Evolutionary conservation across 2,329 filamentous ascomycete species (phyloP).

Genomic region (Fulvia fulva): DNA sequence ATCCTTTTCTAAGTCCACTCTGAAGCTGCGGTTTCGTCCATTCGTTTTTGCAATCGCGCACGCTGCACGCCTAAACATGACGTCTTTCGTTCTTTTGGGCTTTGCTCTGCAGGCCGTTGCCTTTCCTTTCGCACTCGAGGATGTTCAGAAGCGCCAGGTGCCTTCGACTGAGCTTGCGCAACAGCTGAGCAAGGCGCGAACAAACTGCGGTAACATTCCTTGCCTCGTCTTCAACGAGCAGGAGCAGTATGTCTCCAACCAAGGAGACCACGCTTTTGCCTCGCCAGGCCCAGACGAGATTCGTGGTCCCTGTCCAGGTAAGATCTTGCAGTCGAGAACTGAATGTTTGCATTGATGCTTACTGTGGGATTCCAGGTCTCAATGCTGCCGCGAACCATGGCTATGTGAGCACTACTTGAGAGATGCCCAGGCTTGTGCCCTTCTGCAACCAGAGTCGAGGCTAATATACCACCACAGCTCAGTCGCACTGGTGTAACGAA

Average conservation of each 20-base stretch:
- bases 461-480: too few species aligned
- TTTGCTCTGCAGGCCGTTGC: not conserved
- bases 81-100: not conserved
- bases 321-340: not conserved
- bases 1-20: not conserved
- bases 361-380: not conserved
- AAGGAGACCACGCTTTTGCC: conserved; percentile 11
- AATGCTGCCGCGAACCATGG: conserved; percentile 27
- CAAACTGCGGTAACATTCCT: conserved; percentile 14
- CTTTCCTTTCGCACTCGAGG: conserved; percentile 4
- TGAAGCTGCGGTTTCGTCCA: not conserved
- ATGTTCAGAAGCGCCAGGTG: conserved; percentile 3
- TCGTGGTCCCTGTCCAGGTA: conserved; percentile 12
- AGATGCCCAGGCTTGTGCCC: too few species aligned
- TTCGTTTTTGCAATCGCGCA: not conserved
- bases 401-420: conserved; percentile 5
- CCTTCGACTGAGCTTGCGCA: not conserved
- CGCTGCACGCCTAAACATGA: not conserved
- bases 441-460: too few species aligned
- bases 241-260: conserved; percentile 13
- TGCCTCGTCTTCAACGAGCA: conserved; percentile 10
- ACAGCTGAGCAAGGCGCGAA: conserved; percentile 8
- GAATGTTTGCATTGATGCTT: too few species aligned
- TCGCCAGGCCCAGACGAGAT: conserved; percentile 8
- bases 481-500: not conserved